Percentiles rank a stretch among this genome's conserved stretches.
phyloP scores from a whole-genome alignment of 1,284 basidiomycete genomes.

The Marasmius tenuissimus region DNA sequence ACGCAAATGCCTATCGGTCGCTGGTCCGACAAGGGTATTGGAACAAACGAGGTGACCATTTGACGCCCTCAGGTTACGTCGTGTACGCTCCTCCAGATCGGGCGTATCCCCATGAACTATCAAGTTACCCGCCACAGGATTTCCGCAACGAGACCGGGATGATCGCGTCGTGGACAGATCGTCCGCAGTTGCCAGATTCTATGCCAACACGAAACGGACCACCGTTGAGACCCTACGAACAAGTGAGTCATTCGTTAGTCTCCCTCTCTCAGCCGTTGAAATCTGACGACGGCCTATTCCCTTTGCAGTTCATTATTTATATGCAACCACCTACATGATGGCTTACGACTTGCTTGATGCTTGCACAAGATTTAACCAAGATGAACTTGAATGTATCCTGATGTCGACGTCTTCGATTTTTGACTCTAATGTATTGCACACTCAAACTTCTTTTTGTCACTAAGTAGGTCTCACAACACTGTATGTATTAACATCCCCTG shows the following conservation, averaged over 20 bases:
- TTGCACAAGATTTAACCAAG: no score
- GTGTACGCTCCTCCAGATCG: slow-evolving; percentile 9
- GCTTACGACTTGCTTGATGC: no score
- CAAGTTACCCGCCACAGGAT: slow-evolving; percentile 3
- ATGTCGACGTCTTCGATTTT: no score
- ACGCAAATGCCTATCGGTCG: not conserved
- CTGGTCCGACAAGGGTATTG: slow-evolving; percentile 6
- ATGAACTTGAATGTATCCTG: no score
- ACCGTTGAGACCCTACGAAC: slow-evolving; percentile 55
- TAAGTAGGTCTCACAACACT: no score
- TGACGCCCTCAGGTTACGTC: slow-evolving; percentile 4
- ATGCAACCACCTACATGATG: slow-evolving; percentile 14
- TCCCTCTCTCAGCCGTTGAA: not conserved
- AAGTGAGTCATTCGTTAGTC: slow-evolving; percentile 37
- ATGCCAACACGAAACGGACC: slow-evolving; percentile 53
- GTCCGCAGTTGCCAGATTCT: slow-evolving; percentile 58
- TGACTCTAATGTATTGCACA: no score
- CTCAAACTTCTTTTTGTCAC: no score
- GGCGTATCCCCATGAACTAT: slow-evolving; percentile 10
- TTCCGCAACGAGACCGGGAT: slow-evolving; percentile 25
- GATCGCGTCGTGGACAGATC: slow-evolving; percentile 36
- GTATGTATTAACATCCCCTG: no score
- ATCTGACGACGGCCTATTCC: slow-evolving; percentile 4
- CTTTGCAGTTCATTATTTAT: slow-evolving; percentile 36
- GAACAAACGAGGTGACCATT: slow-evolving; percentile 11